These are phyloP conservation scores for Saccharomyces hybrid DNA, from an alignment of 1,139 yeast genomes.

Conservation along the genomic window DNA sequence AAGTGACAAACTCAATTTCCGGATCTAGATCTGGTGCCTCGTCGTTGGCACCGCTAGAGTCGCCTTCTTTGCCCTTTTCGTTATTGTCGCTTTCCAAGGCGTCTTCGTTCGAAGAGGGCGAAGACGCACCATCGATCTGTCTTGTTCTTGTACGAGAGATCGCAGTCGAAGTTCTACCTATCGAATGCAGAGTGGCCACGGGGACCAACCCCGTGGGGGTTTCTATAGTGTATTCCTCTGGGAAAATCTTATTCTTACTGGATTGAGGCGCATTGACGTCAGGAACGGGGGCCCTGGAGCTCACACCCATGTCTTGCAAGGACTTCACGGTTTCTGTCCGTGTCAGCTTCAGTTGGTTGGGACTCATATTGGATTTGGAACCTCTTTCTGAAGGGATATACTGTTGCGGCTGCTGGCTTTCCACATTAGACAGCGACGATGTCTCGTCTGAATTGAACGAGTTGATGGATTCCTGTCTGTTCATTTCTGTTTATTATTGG, in stretches of 20 bases:
- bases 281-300: slow-evolving; percentile 43
- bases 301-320: slow-evolving; percentile 53
- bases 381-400: slow-evolving; percentile 13
- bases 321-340: slow-evolving; percentile 67
- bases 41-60: slow-evolving; percentile 20
- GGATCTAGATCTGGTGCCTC: slow-evolving; percentile 39
- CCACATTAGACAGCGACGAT: slow-evolving; percentile 12
- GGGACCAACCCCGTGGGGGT: slow-evolving; percentile 84
- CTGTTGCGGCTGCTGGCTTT: slow-evolving; percentile 19
- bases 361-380: slow-evolving; percentile 5
- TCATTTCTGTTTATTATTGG: slow-evolving; percentile 4
- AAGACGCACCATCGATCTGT: slow-evolving; percentile 16
- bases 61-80: slow-evolving; percentile 22
- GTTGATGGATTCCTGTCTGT: slow-evolving; percentile 18
- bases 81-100: neutral
- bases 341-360: slow-evolving; percentile 33
- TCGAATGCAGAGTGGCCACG: slow-evolving; percentile 54
- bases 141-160: slow-evolving; percentile 33
- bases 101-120: slow-evolving; percentile 10
- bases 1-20: slow-evolving; percentile 75
- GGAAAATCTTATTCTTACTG: slow-evolving; percentile 62
- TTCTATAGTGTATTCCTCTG: slow-evolving; percentile 87
- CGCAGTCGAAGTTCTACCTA: slow-evolving; percentile 51
- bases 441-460: slow-evolving; percentile 21
- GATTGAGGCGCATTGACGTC: slow-evolving; percentile 55